A percentile compares a stretch with the other conserved stretches of the same genome.
These are phyloP conservation scores for Leccinum subrobustum DNA, from an alignment of 1,284 basidiomycete species.

Conservation along the genomic window DNA sequence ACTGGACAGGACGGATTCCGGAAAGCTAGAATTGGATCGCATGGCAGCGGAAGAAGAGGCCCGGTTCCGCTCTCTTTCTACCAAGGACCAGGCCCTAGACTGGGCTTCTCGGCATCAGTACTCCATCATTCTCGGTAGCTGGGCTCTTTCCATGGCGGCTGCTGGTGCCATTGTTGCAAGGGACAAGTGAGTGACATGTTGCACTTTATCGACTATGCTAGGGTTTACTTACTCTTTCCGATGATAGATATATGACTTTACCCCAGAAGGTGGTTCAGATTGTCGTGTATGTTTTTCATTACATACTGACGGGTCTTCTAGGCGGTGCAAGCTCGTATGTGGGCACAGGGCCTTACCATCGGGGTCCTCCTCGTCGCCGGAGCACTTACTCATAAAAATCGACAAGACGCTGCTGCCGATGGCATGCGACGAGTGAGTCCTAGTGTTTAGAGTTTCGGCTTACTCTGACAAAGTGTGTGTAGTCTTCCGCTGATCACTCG, in stretches of 20 bases:
- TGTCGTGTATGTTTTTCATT: not conserved
- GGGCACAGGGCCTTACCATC: slow-evolving; percentile 81
- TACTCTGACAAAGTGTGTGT: not conserved
- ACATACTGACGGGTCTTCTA: slow-evolving; percentile 29
- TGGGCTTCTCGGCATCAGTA: slow-evolving; percentile 81
- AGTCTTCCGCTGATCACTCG: slow-evolving; percentile 27
- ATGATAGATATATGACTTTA: slow-evolving; percentile 47
- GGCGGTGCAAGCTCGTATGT: slow-evolving; percentile 80
- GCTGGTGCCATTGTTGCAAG: slow-evolving; percentile 71
- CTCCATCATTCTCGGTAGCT: slow-evolving; percentile 76
- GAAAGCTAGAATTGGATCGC: slow-evolving; percentile 58
- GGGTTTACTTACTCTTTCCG: not conserved
- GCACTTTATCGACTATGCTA: not conserved
- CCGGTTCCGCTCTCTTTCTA: slow-evolving; percentile 59
- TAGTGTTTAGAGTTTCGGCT: not conserved
- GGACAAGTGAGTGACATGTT: slow-evolving; percentile 50
- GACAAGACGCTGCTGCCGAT: slow-evolving; percentile 33
- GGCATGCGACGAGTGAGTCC: slow-evolving; percentile 25
- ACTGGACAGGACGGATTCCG: slow-evolving; percentile 51
- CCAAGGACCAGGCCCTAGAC: slow-evolving; percentile 66
- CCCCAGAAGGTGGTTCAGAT: slow-evolving; percentile 49
- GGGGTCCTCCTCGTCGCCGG: slow-evolving; percentile 76
- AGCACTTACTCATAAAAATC: slow-evolving; percentile 52
- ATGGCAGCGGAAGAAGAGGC: slow-evolving; percentile 46
- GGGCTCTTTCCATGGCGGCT: slow-evolving; percentile 73